Conservation (phyloP, 176 grass and related monocot genomes). For the Oryza meridionalis region DNA sequence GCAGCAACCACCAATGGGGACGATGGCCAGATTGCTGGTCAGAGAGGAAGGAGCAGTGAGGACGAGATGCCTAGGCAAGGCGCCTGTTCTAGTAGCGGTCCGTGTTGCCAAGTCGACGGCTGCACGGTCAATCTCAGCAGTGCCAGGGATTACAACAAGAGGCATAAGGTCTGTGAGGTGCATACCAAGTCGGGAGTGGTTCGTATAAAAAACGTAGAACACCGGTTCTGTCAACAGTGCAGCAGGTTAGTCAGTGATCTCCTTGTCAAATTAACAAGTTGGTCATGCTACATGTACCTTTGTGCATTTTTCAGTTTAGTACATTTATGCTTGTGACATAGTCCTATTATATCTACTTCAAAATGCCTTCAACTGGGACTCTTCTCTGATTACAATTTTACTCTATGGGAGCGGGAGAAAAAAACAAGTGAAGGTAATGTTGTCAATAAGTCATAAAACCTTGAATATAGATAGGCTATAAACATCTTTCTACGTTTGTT, state of each 20-base stretch:
- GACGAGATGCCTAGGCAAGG: conserved; percentile 49
- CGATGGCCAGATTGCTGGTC: not conserved
- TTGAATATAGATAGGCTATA: not conserved
- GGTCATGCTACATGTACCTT: conserved; percentile 7
- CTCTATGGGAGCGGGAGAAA: not conserved
- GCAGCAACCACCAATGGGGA: conserved; percentile 4
- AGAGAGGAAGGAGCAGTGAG: conserved; percentile 31
- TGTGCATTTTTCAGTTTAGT: conserved; percentile 28
- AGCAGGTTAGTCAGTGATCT: conserved; percentile 70
- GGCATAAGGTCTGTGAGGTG: conserved; percentile 79
- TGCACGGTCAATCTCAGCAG: conserved; percentile 52
- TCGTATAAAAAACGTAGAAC: conserved; percentile 43
- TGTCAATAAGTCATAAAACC: not conserved
- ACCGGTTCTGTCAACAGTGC: conserved; percentile 93
- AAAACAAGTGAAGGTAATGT: not conserved
- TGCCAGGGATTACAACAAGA: conserved; percentile 79
- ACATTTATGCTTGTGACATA: not conserved
- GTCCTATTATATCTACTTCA: not conserved
- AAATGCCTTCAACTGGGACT: conserved; percentile 5
- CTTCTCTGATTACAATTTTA: not conserved
- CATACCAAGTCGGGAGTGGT: conserved; percentile 66
- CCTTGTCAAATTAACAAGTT: conserved; percentile 19
- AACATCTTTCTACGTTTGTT: not conserved
- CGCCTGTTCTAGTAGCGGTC: conserved; percentile 29
- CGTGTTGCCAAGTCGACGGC: conserved; percentile 74